These are phyloP conservation scores for Lachnellula cervina DNA, from an alignment of 2,329 filamentous ascomycete genomes.

Conservation along the genomic window DNA sequence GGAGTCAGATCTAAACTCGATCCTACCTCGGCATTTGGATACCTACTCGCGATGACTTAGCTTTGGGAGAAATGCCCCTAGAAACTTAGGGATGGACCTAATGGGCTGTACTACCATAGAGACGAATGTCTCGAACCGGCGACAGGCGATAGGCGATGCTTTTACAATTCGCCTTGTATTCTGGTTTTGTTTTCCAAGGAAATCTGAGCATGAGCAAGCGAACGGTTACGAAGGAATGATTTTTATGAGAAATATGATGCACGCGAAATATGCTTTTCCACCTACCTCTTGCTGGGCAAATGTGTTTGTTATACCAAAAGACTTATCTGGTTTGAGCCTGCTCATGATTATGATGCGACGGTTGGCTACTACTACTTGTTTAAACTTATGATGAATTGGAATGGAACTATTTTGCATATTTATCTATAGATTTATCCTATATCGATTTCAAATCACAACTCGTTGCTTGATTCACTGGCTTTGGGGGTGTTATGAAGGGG, in stretches of 20 bases:
- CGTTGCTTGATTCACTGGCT: no score
- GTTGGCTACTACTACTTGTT: no score
- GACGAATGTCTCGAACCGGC: not conserved
- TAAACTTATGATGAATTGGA: no score
- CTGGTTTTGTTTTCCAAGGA: not conserved
- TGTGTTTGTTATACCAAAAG: not conserved
- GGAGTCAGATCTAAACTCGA: not conserved
- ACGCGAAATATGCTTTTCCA: not conserved
- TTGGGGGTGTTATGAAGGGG: no score
- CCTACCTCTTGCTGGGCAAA: not conserved
- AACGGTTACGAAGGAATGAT: not conserved
- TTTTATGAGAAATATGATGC: not conserved
- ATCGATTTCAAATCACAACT: no score
- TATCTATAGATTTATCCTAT: no score
- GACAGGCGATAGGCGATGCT: not conserved
- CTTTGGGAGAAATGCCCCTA: not conserved
- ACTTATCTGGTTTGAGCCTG: not conserved
- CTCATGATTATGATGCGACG: no score
- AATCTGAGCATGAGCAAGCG: not conserved
- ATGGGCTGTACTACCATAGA: not conserved
- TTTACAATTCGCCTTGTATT: not conserved
- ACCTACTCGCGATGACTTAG: not conserved
- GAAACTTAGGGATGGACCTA: not conserved
- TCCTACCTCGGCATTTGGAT: no score
- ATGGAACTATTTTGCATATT: no score